Evolutionary conservation across 169 alveolate genomes (phyloP).

Genomic region (Babesia bigemina): DNA sequence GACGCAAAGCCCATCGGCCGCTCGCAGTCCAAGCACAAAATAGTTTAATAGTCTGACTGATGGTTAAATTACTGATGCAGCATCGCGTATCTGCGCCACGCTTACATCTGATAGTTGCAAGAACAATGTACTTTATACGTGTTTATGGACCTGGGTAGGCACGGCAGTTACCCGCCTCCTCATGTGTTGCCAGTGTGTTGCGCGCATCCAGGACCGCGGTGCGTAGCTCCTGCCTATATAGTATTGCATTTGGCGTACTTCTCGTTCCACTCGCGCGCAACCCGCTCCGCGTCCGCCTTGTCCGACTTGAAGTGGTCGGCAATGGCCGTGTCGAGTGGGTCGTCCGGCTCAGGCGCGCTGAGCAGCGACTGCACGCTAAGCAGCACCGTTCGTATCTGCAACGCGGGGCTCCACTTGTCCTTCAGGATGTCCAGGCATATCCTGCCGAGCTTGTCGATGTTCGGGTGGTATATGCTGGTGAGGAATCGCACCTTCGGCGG

Average conservation of each 20-base stretch:
- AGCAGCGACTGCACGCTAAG: constrained; percentile 95
- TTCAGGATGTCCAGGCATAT: constrained; percentile 97
- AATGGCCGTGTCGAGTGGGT: constrained; percentile 94
- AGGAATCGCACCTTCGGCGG: constrained; percentile 97
- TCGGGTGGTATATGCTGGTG: constrained; percentile 98
- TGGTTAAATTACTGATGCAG: neutral
- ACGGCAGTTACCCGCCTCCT: too few species aligned
- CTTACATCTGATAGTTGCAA: too few species aligned
- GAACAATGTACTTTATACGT: too few species aligned
- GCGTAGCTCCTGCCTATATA: constrained; percentile 17
- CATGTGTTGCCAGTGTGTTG: too few species aligned
- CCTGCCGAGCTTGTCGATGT: constrained; percentile 97
- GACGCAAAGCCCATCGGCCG: neutral
- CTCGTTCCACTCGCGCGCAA: constrained; percentile 90
- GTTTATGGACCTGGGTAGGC: too few species aligned
- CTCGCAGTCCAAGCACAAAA: constrained; percentile 4
- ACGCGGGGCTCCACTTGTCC: constrained; percentile 99
- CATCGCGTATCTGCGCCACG: neutral
- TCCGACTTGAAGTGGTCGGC: constrained; percentile 94
- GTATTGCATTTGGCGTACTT: constrained; percentile 83
- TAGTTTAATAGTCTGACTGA: neutral
- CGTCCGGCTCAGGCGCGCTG: constrained; percentile 98
- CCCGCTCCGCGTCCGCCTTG: constrained; percentile 88
- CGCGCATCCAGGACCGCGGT: too few species aligned
- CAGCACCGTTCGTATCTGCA: constrained; percentile 95